Percentiles rank a stretch among this genome's conserved stretches.
phyloP scores from a whole-genome alignment of 352 stramenopile species.

The Globisporangium recalcitrans region DNA sequence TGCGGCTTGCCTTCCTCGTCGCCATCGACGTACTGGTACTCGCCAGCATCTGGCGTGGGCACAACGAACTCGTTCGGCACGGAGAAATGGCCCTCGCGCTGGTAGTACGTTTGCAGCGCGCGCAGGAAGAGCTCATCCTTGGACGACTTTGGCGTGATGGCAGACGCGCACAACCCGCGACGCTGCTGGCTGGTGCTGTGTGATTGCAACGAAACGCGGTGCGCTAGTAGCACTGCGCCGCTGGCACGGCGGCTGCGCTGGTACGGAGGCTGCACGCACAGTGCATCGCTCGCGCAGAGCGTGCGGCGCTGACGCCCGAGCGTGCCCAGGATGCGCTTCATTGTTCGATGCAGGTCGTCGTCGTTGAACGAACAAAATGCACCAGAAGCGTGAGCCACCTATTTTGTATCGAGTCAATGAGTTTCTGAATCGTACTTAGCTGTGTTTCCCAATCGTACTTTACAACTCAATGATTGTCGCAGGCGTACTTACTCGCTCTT shows the following conservation, averaged over 20 bases:
- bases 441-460: neutral
- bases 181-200: neutral
- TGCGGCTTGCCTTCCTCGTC: constrained; percentile 9
- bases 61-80: constrained; percentile 60
- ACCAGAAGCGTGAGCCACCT: constrained; percentile 5
- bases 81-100: constrained; percentile 61
- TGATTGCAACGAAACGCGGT: neutral
- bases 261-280: neutral
- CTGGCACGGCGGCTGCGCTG: neutral
- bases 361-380: neutral
- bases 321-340: constrained; percentile 8
- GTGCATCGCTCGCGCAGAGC: neutral
- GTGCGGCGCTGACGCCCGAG: neutral
- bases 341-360: neutral
- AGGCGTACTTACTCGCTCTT: no score
- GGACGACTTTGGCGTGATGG: constrained; percentile 21
- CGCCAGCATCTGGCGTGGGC: constrained; percentile 13
- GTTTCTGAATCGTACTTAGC: constrained; percentile 3
- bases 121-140: constrained; percentile 50
- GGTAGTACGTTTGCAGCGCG: constrained; percentile 45
- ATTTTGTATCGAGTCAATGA: constrained; percentile 7
- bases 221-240: neutral
- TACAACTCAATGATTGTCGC: no score
- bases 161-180: neutral
- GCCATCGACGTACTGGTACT: constrained; percentile 1